Evolutionary conservation across 2,329 filamentous ascomycete genomes (phyloP), one percentile per base, ranked within the genome.

Genomic region (Fusarium chaquense): DNA sequence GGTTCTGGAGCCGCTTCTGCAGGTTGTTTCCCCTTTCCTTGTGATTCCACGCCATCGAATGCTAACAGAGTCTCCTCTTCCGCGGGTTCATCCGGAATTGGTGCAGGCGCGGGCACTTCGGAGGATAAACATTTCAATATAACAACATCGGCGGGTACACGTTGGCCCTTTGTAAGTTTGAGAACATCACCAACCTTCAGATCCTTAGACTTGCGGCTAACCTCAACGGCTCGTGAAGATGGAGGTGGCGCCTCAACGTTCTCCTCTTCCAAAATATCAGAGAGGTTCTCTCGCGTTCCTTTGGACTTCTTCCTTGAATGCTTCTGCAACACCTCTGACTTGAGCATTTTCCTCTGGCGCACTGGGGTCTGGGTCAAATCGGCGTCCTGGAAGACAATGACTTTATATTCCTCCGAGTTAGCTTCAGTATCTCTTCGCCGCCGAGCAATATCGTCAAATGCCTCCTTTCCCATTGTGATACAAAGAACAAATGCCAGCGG

Each of bases 111-210:
- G 13, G 72, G 57, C 6, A 82, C 80, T 65, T 93, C 91, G 9
- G 84, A 83, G 2, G 87, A 86, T 58, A 89, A 88, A 72, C 93
- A 97, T 80, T 97, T 96, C 53, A 99, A 78, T 58, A 99, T 94
- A 26, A 98, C 89, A 49, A 99, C 93, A 81, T 99, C 96, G 20
- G 96, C 95, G 11, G 96, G 96, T 24, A 99, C 91, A 71, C 96
- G 89, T 78, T 98, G 94, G 61, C 97, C 94, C 78, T 97, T 98
- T 71, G 88, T 88, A 30, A 99, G 86, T 78, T 97, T 97, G 62
- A 99, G 82, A n/a, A 99, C 91, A 79, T 99, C 96, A 26, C 96
- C 97, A 46, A 99, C 95, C 77, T 92, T 96, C 53, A 99, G 84
- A 76, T 97, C 94, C 62, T 91, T 89, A 7, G 96, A 96, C 74